Base-by-base conservation (phyloP, 208 protist species). In the Vickermania spadyakhi region DNA sequence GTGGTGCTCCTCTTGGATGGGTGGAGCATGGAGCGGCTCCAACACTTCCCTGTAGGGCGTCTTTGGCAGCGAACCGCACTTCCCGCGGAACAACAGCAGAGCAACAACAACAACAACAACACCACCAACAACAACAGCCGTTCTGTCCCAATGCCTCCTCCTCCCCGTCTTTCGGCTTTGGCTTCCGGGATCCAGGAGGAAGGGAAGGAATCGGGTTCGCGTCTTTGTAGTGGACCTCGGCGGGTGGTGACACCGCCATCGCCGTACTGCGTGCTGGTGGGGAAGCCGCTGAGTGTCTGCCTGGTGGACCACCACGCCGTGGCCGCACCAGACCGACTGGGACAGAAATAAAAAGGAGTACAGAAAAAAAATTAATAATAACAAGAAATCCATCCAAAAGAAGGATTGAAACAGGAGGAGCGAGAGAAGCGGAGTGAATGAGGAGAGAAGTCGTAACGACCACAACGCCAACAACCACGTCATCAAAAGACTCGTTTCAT, bases 1-100 rank as follows among this genome's bases (percentile, higher is more conserved):
- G 86, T 81, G 7, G 29, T 90, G 3, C 50, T 90, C 2, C 77
- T 88, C 11, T 54, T 93, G 1, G 83, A 93, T 27, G 68, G 73
- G 7, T 45, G 68, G 27, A 75, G 73, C 28, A 84, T 93, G 82
- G 66, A 73, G 28, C 30, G 78, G 13, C 72, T 85, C n/a, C n/a
- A n/a, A n/a, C n/a, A n/a, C n/a, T n/a, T n/a, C n/a, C n/a, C n/a
- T n/a, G n/a, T n/a, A n/a, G n/a, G n/a, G n/a, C n/a, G n/a, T n/a
- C n/a, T n/a, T n/a, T n/a, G 49, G 56, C 59, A 18, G 42, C 70
- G 27, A 28, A 14, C 3, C 62, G 73, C 27, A 21, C 36, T 45
- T 7, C 18, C 36, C 11, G 36, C 36, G 11, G 36, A 45, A n/a
- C 18, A 18, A 7, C 18, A 18, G 11, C 11, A 7, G 36, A n/a